phyloP scores from a whole-genome alignment of 106 monocot species.

The Gastrodia elata region DNA sequence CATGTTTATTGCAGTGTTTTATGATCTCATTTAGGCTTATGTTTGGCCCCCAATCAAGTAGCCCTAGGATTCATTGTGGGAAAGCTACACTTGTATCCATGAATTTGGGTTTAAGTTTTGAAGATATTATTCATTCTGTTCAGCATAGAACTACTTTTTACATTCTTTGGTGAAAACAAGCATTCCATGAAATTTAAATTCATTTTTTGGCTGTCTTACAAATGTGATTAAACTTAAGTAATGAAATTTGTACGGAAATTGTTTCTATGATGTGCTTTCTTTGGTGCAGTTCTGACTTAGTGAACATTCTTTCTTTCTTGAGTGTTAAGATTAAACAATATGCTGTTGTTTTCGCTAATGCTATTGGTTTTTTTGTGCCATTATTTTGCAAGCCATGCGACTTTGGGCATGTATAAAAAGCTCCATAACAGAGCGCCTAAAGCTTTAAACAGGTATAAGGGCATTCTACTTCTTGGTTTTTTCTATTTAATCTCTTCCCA shows the following conservation, averaged over 20 bases:
- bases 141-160: neutral
- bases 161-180: neutral
- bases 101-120: neutral
- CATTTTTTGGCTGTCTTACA: neutral
- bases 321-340: neutral
- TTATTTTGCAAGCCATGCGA: constrained; percentile 68
- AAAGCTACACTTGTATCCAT: neutral
- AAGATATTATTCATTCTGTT: neutral
- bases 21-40: too few species aligned
- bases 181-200: neutral
- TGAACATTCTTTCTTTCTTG: neutral
- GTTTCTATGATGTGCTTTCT: neutral
- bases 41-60: too few species aligned
- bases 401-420: constrained; percentile 90
- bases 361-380: neutral
- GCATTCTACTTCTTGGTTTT: neutral
- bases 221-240: neutral
- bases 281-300: neutral
- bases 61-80: neutral
- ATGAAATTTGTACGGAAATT: neutral
- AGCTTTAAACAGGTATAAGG: constrained; percentile 62
- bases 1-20: too few species aligned
- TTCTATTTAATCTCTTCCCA: neutral
- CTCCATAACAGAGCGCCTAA: constrained; percentile 77
- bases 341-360: neutral